These are phyloP conservation scores for Aphanocladium album DNA, from an alignment of 2,329 filamentous ascomycete species.

Conservation along the genomic window DNA sequence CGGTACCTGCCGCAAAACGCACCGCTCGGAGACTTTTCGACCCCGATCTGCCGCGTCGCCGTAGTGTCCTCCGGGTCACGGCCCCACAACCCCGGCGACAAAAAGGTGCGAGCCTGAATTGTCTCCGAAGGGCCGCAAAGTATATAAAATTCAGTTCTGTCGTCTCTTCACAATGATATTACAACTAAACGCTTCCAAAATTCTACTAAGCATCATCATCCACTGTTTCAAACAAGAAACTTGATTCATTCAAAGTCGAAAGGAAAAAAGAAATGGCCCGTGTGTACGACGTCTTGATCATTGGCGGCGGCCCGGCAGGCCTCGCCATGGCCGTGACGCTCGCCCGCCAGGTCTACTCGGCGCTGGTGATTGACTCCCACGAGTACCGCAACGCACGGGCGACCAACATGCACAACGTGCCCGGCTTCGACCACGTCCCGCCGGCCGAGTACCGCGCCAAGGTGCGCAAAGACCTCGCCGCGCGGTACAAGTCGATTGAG, in stretches of 20 bases:
- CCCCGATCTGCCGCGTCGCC: background rate
- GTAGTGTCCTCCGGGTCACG: background rate
- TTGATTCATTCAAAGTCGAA: too few relatives aligned
- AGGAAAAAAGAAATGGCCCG: too few relatives aligned
- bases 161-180: too few relatives aligned
- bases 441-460: conserved; percentile 32
- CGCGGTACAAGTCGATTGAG: conserved; percentile 31
- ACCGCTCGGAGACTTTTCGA: background rate
- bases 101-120: background rate
- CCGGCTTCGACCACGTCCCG: conserved; percentile 33
- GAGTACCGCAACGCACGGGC: conserved; percentile 46
- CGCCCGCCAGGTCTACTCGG: conserved; percentile 43
- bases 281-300: conserved; percentile 45
- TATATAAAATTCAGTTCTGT: background rate
- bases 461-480: conserved; percentile 27
- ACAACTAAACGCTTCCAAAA: too few relatives aligned
- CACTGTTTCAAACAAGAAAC: too few relatives aligned
- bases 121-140: background rate
- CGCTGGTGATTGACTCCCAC: conserved; percentile 45
- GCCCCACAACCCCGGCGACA: background rate
- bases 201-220: too few relatives aligned
- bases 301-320: conserved; percentile 50
- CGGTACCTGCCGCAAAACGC: too few relatives aligned
- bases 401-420: conserved; percentile 43
- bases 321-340: conserved; percentile 42